Evolutionary conservation across 306 rosid species (phyloP).

Genomic region (Chamaecrista fasciculata): DNA sequence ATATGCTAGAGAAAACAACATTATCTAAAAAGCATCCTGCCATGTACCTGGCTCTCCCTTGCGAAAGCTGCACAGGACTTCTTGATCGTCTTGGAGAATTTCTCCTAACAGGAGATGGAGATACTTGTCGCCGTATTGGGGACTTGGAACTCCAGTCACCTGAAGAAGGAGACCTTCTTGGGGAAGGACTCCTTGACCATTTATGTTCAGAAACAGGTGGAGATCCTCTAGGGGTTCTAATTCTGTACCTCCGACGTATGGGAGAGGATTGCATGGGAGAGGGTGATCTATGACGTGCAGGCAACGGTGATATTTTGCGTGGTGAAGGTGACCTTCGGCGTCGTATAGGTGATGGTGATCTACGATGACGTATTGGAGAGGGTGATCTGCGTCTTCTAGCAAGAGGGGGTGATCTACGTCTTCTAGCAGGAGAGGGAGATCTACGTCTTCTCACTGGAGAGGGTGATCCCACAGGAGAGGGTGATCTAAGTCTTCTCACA

Average conservation of each 20-base stretch:
- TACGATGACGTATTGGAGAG: conserved; percentile 34
- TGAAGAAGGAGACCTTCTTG: conserved; percentile 40
- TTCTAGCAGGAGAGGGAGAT: conserved; percentile 32
- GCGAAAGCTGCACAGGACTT: conserved; percentile 40
- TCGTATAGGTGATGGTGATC: conserved; percentile 50
- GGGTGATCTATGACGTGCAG: conserved; percentile 32
- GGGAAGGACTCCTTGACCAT: conserved; percentile 33
- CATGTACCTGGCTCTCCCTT: conserved; percentile 45
- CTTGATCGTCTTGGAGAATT: conserved; percentile 33
- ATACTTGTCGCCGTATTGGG: conserved; percentile 27
- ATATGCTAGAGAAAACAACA: conserved; percentile 3
- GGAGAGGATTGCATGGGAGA: conserved; percentile 47
- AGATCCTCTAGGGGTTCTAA: conserved; percentile 49
- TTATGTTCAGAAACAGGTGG: conserved; percentile 35
- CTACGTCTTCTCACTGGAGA: conserved; percentile 34
- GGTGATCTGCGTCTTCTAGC: conserved; percentile 37
- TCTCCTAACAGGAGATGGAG: conserved; percentile 38
- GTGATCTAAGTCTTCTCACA: conserved; percentile 33
- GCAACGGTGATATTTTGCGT: conserved; percentile 41
- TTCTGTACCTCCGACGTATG: conserved; percentile 33
- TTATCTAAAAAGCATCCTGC: not conserved
- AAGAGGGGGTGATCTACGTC: conserved; percentile 28
- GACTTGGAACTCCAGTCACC: conserved; percentile 44
- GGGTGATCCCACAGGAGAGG: conserved; percentile 38
- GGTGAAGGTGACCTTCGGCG: conserved; percentile 47